Evolutionary conservation across 2,329 filamentous ascomycete genomes (phyloP).

Genomic region (Diplocarpon mali): DNA sequence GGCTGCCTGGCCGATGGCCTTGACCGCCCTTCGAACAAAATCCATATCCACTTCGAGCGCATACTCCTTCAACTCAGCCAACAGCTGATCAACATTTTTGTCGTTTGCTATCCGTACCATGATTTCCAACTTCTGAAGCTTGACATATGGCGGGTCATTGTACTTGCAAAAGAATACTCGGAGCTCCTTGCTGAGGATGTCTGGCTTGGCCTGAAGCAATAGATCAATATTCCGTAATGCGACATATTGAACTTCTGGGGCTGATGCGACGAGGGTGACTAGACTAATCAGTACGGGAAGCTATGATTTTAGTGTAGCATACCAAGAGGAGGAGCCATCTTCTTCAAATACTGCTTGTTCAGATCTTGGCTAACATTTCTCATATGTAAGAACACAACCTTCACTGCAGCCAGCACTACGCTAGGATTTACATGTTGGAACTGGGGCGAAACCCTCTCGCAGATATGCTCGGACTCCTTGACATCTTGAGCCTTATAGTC

Average conservation of each 20-base stretch:
- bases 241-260: slow-evolving; percentile 95
- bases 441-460: slow-evolving; percentile 88
- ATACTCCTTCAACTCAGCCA: slow-evolving; percentile 94
- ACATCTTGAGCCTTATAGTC: slow-evolving; percentile 79
- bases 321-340: slow-evolving; percentile 96
- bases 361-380: slow-evolving; percentile 67
- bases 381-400: slow-evolving; percentile 97
- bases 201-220: slow-evolving; percentile 86
- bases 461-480: slow-evolving; percentile 97
- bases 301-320: slow-evolving; percentile 24
- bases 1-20: slow-evolving; percentile 92
- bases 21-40: slow-evolving; percentile 87
- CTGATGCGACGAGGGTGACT: slow-evolving; percentile 93
- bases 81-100: slow-evolving; percentile 85
- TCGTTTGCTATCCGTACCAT: slow-evolving; percentile 99
- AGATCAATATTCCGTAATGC: slow-evolving; percentile 93
- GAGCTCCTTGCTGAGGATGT: slow-evolving; percentile 94
- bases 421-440: slow-evolving; percentile 98
- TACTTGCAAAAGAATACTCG: slow-evolving; percentile 99
- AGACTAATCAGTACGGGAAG: slow-evolving; percentile 11
- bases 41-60: slow-evolving; percentile 98
- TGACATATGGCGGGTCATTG: slow-evolving; percentile 95
- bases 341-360: slow-evolving; percentile 81
- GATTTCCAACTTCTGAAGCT: slow-evolving; percentile 94
- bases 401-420: slow-evolving; percentile 93